Evolutionary conservation across 2,329 filamentous ascomycete genomes (phyloP), one percentile per base, ranked within the genome.

Genomic region (Arthroderma sp.): DNA sequence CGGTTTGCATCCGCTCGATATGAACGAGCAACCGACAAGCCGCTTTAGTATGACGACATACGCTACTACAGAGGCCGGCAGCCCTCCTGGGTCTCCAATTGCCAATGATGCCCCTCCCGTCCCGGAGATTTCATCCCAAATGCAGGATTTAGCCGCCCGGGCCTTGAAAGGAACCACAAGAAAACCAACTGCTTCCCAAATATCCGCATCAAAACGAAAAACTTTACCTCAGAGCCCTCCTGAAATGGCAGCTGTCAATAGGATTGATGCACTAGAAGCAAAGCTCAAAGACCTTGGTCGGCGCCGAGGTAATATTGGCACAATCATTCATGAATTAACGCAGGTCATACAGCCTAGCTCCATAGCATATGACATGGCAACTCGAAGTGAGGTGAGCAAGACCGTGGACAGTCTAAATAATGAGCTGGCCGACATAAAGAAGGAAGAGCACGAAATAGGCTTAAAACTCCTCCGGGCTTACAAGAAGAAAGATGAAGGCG

Each of bases 401-500:
- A 86, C 83, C 58, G 77, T 91, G 0, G 76, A 80, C 51, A 71
- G 68, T 22, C 68, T 88, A 42, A 73, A 74, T 47, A 64, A 65
- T 42, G 82, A 88, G 59, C 70, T 89, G 32, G 75, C 80, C 3
- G 83, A 87, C 50, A 76, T 91, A 28, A 75, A 78, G 61, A 73
- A 78, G 51, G 80, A 89, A 61, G 82, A 87, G 62, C 82, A 89
- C 56, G 83, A 91, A 45, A 65, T 88, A 36, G 85, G 85, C 1
- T 65, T 91, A 55, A 81, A 80, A 61, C 68, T 91, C 44, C 77
- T 85, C 58, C 70, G 82, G 22, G 80, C 82, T 6, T 82, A 83
- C 64, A 88, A 86, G 67, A 74, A 84, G 40, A 72, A 79, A 53
- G 83, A 88, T 54, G 75, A 80, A 51, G 74, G 82, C 6, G 60